Evolutionary conservation across 768 basidiomycete species (phyloP).

Genomic region (Tylopilus plumbeoviolaceoides): DNA sequence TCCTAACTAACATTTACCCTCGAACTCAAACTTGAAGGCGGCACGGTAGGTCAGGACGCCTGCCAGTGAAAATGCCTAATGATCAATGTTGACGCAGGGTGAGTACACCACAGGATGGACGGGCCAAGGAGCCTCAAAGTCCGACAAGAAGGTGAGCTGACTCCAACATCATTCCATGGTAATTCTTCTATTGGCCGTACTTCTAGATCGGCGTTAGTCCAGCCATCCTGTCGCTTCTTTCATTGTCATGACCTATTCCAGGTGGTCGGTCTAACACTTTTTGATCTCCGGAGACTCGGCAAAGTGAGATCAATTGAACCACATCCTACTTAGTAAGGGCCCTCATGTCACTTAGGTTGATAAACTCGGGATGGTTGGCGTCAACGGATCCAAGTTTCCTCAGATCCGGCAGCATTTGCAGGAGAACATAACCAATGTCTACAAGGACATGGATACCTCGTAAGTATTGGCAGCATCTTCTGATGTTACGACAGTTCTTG

Average conservation of each 20-base stretch:
- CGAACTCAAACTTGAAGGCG: conserved; percentile 33
- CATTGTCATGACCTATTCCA: conserved; percentile 30
- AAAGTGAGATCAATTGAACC: conserved; percentile 44
- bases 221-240: conserved; percentile 2
- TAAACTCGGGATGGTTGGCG: conserved; percentile 82
- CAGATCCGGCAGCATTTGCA: conserved; percentile 76
- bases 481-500: background rate
- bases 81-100: conserved; percentile 40
- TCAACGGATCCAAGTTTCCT: conserved; percentile 85
- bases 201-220: conserved; percentile 61
- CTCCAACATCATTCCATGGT: background rate
- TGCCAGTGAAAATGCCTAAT: background rate
- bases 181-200: conserved; percentile 1
- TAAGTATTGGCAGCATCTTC: conserved; percentile 34
- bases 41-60: conserved; percentile 33
- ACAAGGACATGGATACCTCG: conserved; percentile 85
- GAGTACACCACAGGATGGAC: conserved; percentile 98
- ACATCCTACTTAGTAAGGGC: background rate
- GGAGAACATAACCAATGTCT: conserved; percentile 77
- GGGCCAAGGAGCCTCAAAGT: conserved; percentile 85
- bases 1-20: conserved; percentile 6
- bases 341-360: conserved; percentile 45
- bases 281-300: conserved; percentile 80
- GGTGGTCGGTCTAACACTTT: conserved; percentile 88
- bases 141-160: conserved; percentile 80